Base-by-base conservation (phyloP, 306 rosid genomes). In the Cicer yamashitae region DNA sequence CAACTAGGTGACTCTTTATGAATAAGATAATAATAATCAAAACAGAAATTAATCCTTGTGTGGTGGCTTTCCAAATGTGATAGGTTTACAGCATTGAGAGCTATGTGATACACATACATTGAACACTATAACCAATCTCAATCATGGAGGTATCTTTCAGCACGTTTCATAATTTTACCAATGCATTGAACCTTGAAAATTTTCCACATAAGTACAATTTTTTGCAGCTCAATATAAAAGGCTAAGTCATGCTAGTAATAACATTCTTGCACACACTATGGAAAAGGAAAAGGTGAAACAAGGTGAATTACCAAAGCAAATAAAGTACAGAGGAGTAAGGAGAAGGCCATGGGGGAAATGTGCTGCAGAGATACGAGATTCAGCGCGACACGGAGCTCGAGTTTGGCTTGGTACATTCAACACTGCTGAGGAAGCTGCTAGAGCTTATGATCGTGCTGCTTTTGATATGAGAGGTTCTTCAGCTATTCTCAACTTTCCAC, bases 361-460 rank as follows among this genome's bases (percentile, higher is more conserved):
- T 44, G 87, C 87, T 0, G 84, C 87, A 0, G 85, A 80, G 79
- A 80, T 84, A 71, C 38, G 87, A 37, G 80, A 80, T 13, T 80
- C 87, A 5, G 7, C 70, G 34, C 48, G 83, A 45, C 83, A 83
- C 3, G 91, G 89, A 0, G 85, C 82, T 11, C 68, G 97, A 11
- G 20, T 91, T 58, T 91, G 97, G 94, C 92, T 89, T 6, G 96
- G 96, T 1, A 91, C 96, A 6, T 91, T 85, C 45, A 72, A 67
- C 76, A 88, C 89, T 0, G 91, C 83, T 0, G 81, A 86, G 66
- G 94, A 87, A 57, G 94, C 91, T 7, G 93, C 93, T 3, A 81
- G 96, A 69, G 93, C 97, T 54, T 88, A 90, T 46, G 96, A 89
- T 67, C 78, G 78, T 18, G 96, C 89, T 15, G 97, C 93, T 34